Evolutionary conservation across 106 monocot genomes (phyloP).

Genomic region (Platanthera zijinensis): DNA sequence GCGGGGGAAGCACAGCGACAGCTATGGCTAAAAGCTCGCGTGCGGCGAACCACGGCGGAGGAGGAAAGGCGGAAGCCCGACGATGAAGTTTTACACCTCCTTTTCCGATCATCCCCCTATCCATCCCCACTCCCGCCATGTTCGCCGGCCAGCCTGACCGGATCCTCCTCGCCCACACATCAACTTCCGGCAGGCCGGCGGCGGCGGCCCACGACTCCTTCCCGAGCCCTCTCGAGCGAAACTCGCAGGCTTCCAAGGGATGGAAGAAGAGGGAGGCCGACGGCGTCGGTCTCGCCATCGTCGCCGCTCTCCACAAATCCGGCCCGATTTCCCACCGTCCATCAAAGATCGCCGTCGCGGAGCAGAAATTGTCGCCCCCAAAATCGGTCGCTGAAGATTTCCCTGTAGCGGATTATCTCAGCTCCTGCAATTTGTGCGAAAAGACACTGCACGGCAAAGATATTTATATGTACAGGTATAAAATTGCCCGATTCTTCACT

Average conservation of each 20-base stretch:
- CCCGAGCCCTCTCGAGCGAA: too few species aligned
- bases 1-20: too few species aligned
- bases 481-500: neutral
- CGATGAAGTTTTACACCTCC: too few species aligned
- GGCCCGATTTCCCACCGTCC: neutral
- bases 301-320: slow-evolving; percentile 39
- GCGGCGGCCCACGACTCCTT: too few species aligned
- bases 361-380: too few species aligned
- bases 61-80: too few species aligned
- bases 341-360: neutral
- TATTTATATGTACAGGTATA: slow-evolving; percentile 61
- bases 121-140: neutral
- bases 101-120: too few species aligned
- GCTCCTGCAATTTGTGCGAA: slow-evolving; percentile 43
- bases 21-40: too few species aligned
- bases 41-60: too few species aligned
- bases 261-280: slow-evolving; percentile 70
- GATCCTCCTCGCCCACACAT: neutral
- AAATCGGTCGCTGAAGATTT: neutral
- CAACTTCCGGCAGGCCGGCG: neutral
- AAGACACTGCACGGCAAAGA: slow-evolving; percentile 59
- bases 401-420: slow-evolving; percentile 38
- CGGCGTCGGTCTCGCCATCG: slow-evolving; percentile 65
- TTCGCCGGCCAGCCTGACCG: neutral
- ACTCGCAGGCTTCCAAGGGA: slow-evolving; percentile 30